Conservation (phyloP, 176 grass and related monocot species). For the Carex parvula region DNA sequence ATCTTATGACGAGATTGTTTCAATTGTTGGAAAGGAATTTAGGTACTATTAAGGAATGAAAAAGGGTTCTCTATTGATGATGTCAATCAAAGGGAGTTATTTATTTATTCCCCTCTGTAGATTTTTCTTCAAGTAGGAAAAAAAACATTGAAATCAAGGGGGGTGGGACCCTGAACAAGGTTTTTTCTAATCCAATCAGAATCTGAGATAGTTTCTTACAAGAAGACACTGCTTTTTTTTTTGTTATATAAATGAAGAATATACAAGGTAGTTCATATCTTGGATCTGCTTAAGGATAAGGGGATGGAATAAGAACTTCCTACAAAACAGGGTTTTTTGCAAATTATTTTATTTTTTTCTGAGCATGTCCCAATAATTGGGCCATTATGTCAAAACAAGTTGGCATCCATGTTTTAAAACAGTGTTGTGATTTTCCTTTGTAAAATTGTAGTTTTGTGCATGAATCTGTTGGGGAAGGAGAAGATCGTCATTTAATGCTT, state of each 20-base stretch:
- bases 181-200: too few relatives aligned
- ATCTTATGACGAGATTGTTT: background rate
- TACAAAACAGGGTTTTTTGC: background rate
- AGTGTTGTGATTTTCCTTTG: background rate
- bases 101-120: background rate
- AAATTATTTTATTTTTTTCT: background rate
- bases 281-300: background rate
- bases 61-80: background rate
- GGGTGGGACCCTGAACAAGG: too few relatives aligned
- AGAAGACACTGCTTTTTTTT: background rate
- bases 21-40: background rate
- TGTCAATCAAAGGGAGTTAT: background rate
- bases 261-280: background rate
- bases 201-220: background rate
- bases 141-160: too few relatives aligned
- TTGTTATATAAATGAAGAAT: background rate
- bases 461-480: conserved; percentile 86
- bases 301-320: too few relatives aligned
- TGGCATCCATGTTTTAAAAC: background rate
- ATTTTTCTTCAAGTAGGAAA: background rate
- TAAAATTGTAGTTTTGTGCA: conserved; percentile 62
- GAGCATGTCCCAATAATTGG: background rate
- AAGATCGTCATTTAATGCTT: conserved; percentile 72
- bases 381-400: background rate
- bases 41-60: background rate